A percentile compares a stretch with the other conserved stretches of the same genome.
phyloP scores from a whole-genome alignment of 352 stramenopile species.

The Hyaloperonospora brassicae region DNA sequence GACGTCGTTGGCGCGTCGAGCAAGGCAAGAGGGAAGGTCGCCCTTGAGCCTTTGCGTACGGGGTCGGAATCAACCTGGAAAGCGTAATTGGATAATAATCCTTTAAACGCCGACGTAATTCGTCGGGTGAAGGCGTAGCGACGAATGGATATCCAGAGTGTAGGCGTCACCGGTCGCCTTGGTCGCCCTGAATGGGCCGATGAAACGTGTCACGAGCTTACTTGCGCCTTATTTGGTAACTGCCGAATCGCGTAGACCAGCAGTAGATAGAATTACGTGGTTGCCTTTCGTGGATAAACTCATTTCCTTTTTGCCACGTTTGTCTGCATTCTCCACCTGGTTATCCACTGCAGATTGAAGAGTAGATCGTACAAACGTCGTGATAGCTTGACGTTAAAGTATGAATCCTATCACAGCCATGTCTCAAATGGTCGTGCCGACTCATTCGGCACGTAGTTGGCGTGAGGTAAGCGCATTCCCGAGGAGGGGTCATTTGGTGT shows the following conservation, averaged over 20 bases:
- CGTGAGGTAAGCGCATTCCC: neutral
- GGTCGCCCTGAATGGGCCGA: neutral
- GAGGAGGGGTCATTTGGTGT: neutral
- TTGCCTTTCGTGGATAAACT: neutral
- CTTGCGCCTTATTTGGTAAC: neutral
- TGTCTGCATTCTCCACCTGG: constrained; percentile 1
- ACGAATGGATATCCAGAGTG: neutral
- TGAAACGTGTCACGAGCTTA: neutral
- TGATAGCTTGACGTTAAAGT: neutral
- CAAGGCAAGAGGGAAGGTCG: no score
- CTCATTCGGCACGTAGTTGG: neutral
- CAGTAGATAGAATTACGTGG: neutral
- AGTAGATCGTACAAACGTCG: neutral
- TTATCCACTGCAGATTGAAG: no score
- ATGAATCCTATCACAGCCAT: neutral
- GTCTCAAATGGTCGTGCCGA: neutral
- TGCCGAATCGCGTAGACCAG: no score
- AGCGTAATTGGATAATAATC: neutral
- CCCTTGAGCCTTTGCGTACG: no score
- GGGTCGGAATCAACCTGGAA: no score
- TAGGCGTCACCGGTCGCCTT: neutral
- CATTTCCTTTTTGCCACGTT: neutral
- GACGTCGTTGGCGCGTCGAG: no score
- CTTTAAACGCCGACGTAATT: neutral
- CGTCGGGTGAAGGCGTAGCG: neutral